Base-by-base conservation (phyloP, 805 yeast genomes). In the Lipomyces yamanashiensis region DNA sequence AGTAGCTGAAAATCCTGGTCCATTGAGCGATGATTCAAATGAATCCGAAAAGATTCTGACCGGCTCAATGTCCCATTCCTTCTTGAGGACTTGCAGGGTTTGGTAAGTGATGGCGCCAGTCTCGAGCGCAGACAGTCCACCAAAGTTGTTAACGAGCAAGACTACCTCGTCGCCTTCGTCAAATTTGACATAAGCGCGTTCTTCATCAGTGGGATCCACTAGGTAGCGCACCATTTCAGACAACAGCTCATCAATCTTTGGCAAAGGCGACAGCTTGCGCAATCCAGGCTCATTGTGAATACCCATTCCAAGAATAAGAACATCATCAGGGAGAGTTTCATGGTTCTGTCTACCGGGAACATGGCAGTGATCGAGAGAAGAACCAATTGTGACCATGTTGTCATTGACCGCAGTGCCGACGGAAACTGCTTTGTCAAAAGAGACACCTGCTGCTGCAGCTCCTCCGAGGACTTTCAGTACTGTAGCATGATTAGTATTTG, bases 251-350 rank as follows among this genome's bases (percentile, higher is more conserved):
- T 84, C 86, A 56, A 90, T 84, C 0, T 84, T 74, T 23, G 97
- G 97, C 69, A 92, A 84, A 15, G 89, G 88, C 19, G 80, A 77
- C 44, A 84, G 73, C 66, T 84, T 84, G 71, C 83, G 81, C 60
- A 87, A 86, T 65, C 98, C 98, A 0, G 97, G 95, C 75, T 92
- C 98, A 71, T 92, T 92, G 76, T 92, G 98, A 64, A 92, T 92
- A 55, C 98, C 98, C 87, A 92, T 87, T 34, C 98, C 98, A 63
- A 92, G 81, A 74, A 93, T 98, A 73, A 88, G 87, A 74, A 89
- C 90, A 63, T 85, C 79, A 1, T 75, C 81, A 33, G 77, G 81
- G 64, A 90, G 81, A 58, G 76, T 75, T 33, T 80, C 78, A 71
- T 83, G 87, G 61, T 81, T 83, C 17, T 61, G 59, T 70, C 89